Percentiles rank a stretch among this genome's conserved stretches.
phyloP scores from a whole-genome alignment of 805 yeast genomes.

The Candida nanaspora region DNA sequence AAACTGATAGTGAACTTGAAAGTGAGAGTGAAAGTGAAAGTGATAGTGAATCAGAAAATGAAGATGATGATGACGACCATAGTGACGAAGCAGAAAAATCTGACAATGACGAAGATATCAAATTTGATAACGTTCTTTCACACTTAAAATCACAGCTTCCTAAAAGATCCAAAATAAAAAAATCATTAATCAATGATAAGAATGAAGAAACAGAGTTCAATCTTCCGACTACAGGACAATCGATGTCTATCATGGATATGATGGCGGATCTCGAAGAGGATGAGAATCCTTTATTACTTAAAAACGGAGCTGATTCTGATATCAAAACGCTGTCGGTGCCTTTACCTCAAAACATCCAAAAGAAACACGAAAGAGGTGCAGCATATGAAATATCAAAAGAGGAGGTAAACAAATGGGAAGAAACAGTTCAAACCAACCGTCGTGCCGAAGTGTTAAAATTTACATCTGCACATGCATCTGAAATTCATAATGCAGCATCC shows the following conservation, averaged over 20 bases:
- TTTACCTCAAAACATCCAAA: conserved; percentile 77
- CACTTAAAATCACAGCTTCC: conserved; percentile 28
- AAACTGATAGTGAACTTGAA: conserved; percentile 17
- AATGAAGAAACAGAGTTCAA: conserved; percentile 63
- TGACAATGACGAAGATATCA: conserved; percentile 39
- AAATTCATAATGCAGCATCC: conserved; percentile 40
- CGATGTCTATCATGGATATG: conserved; percentile 68
- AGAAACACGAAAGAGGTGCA: conserved; percentile 77
- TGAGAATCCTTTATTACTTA: conserved; percentile 10
- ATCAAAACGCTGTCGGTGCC: conserved; percentile 63
- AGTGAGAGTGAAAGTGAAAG: conserved; percentile 12
- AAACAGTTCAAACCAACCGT: conserved; percentile 69
- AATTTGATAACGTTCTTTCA: conserved; percentile 42
- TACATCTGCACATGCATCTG: conserved; percentile 43
- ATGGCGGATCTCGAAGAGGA: conserved; percentile 53
- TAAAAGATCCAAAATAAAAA: conserved; percentile 31
- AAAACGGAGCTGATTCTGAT: conserved; percentile 12
- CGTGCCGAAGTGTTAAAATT: conserved; percentile 80
- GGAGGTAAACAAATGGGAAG: conserved; percentile 86
- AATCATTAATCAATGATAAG: conserved; percentile 41
- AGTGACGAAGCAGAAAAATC: conserved; percentile 4
- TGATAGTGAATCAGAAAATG: conserved; percentile 18
- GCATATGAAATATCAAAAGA: conserved; percentile 86
- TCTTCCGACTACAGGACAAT: conserved; percentile 53
- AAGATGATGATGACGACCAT: conserved; percentile 20